Evolutionary conservation across 2,329 filamentous ascomycete species (phyloP).

Genomic region (Pseudocercospora musae): DNA sequence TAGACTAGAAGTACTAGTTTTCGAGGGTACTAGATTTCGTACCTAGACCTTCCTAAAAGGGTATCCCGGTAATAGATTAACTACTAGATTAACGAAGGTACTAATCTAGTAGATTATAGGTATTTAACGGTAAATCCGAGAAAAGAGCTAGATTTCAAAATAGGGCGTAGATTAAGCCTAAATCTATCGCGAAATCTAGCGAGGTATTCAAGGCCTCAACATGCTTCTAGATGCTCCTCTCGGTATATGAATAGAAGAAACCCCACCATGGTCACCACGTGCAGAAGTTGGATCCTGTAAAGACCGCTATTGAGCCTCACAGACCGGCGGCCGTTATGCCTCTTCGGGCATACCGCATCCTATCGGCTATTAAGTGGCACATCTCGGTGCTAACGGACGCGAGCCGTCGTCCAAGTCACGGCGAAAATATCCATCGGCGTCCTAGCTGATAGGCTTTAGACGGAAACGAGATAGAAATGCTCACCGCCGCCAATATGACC

Average conservation of each 20-base stretch:
- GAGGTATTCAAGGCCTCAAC: too few relatives aligned
- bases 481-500: background rate
- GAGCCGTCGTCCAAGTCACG: background rate
- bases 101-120: too few relatives aligned
- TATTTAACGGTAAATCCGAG: too few relatives aligned
- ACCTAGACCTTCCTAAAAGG: too few relatives aligned
- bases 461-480: background rate
- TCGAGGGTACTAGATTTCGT: too few relatives aligned
- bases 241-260: background rate
- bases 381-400: background rate
- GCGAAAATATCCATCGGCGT: background rate
- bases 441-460: background rate
- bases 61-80: too few relatives aligned
- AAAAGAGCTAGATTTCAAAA: too few relatives aligned
- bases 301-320: background rate
- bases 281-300: background rate
- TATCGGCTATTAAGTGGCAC: background rate
- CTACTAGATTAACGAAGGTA: too few relatives aligned
- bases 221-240: background rate
- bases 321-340: background rate
- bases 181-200: too few relatives aligned
- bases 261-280: background rate
- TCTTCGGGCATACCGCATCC: constrained; percentile 5
- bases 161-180: too few relatives aligned
- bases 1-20: too few relatives aligned